Evolutionary conservation across 805 yeast genomes (phyloP).

Genomic region (Candida ficus): DNA sequence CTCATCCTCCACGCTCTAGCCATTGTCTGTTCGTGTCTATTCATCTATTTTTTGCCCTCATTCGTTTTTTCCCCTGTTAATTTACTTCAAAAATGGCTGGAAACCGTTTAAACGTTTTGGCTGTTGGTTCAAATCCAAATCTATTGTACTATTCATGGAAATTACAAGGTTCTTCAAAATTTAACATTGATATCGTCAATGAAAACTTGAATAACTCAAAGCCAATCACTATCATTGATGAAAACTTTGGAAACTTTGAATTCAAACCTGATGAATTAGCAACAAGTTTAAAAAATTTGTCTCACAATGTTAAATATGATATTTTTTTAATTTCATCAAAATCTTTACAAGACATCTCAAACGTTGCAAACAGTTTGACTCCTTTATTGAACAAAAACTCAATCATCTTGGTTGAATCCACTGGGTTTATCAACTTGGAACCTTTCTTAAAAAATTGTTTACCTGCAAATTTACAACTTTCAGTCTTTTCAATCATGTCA

Average conservation of each 20-base stretch:
- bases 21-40: no score
- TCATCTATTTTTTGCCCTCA: no score
- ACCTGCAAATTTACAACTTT: constrained; percentile 15
- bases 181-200: constrained; percentile 38
- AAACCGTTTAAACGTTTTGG: constrained; percentile 25
- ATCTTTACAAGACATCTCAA: constrained; percentile 48
- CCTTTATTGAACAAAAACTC: constrained; percentile 38
- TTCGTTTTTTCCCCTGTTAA: background rate
- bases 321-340: constrained; percentile 41
- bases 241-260: constrained; percentile 9
- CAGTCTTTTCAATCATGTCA: constrained; percentile 21
- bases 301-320: constrained; percentile 30
- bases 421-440: constrained; percentile 69
- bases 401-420: constrained; percentile 57
- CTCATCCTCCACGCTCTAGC: no score
- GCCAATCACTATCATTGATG: constrained; percentile 20
- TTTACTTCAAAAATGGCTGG: constrained; percentile 1
- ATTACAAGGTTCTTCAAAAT: constrained; percentile 39
- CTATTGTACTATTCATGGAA: constrained; percentile 57
- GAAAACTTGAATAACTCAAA: constrained; percentile 13
- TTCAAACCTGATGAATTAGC: constrained; percentile 10
- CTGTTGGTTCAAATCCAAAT: constrained; percentile 55
- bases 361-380: constrained; percentile 33
- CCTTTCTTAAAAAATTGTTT: constrained; percentile 69
- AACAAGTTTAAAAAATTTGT: constrained; percentile 10